phyloP scores from a whole-genome alignment of 1,284 basidiomycete species.

The Cryptococcus hybrid region DNA sequence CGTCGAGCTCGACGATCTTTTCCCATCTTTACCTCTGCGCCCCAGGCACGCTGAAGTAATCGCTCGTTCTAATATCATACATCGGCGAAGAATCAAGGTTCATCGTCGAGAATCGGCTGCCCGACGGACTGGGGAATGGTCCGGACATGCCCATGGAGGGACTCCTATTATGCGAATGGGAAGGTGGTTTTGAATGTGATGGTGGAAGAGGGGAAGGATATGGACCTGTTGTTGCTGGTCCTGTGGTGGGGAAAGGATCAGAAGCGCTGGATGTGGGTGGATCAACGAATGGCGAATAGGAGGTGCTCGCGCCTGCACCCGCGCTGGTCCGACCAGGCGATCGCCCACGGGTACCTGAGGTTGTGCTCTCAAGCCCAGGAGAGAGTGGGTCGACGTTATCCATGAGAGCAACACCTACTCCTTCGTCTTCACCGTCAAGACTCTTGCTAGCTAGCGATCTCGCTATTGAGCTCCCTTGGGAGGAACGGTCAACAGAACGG shows the following conservation, averaged over 20 bases:
- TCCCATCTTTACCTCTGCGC: slow-evolving; percentile 5
- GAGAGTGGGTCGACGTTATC: slow-evolving; percentile 9
- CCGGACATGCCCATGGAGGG: slow-evolving; percentile 28
- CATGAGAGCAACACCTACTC: slow-evolving; percentile 5
- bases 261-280: slow-evolving; percentile 1
- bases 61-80: slow-evolving; percentile 32
- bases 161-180: background rate
- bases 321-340: background rate
- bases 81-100: slow-evolving; percentile 28
- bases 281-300: slow-evolving; percentile 1
- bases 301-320: background rate
- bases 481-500: background rate
- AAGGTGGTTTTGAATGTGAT: background rate
- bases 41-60: slow-evolving; percentile 23
- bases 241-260: background rate
- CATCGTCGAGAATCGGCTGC: slow-evolving; percentile 7
- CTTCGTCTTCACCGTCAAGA: background rate
- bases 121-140: slow-evolving; percentile 20
- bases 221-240: background rate
- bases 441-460: background rate
- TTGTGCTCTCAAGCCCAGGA: background rate
- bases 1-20: background rate
- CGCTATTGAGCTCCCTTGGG: background rate
- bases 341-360: background rate
- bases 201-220: slow-evolving; percentile 5